Conservation (phyloP, 495 filamentous ascomycete genomes). For the Xylaria flabelliformis region DNA sequence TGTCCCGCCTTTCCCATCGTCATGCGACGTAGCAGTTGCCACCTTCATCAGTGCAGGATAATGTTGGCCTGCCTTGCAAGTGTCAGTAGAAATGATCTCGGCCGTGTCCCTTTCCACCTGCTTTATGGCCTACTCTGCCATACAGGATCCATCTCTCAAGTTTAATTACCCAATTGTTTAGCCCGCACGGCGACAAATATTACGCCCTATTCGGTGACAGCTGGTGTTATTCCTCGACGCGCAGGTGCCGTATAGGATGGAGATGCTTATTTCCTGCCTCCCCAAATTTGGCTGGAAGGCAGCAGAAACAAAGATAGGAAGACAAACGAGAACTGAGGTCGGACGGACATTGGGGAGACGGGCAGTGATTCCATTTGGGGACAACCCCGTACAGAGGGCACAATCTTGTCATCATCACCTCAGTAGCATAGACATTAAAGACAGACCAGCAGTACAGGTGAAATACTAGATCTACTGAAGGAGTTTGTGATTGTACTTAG, state of each 20-base stretch:
- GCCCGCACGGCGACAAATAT: conserved; percentile 3
- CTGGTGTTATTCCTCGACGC: conserved; percentile 3
- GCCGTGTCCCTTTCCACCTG: conserved; percentile 10
- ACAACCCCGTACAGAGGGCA: not conserved
- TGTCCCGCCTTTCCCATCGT: conserved; percentile 7
- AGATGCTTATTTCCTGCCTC: not conserved
- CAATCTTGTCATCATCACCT: conserved; percentile 19
- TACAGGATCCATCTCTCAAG: not conserved
- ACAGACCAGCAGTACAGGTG: conserved; percentile 16
- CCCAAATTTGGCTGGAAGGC: conserved; percentile 13
- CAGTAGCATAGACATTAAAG: conserved; percentile 30
- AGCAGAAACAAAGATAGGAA: conserved; percentile 5
- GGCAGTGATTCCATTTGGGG: conserved; percentile 21
- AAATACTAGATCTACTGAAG: not conserved
- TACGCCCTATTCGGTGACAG: conserved; percentile 8
- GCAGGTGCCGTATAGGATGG: conserved; percentile 14
- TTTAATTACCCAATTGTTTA: conserved; percentile 13
- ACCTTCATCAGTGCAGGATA: conserved; percentile 29
- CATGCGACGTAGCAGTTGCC: conserved; percentile 27
- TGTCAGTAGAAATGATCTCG: conserved; percentile 15
- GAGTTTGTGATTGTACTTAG: conserved; percentile 12
- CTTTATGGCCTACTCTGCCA: not conserved
- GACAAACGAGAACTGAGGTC: not conserved
- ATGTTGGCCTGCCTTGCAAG: not conserved
- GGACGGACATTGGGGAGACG: conserved; percentile 14